Evolutionary conservation across 2,329 filamentous ascomycete species (phyloP).

Genomic region (Parascedosporium putredinis): DNA sequence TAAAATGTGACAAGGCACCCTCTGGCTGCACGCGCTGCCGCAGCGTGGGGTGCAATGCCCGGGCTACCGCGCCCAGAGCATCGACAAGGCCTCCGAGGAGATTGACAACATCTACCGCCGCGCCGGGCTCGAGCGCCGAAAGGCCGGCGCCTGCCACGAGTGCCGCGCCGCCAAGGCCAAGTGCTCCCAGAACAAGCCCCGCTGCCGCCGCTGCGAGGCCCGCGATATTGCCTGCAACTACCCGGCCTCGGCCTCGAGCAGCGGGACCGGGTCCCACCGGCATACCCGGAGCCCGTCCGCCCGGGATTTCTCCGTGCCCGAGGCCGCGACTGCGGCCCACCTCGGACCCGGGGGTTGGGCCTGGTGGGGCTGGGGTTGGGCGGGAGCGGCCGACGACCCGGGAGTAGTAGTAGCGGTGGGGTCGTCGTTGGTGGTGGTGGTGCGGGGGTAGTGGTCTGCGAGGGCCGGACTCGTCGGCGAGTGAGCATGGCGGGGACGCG

Average conservation of each 20-base stretch:
- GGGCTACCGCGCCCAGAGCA: slow-evolving; percentile 14
- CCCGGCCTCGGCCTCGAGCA: no score
- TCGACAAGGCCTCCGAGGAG: slow-evolving; percentile 14
- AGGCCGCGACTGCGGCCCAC: background rate
- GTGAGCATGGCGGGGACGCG: no score
- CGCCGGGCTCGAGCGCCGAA: slow-evolving; percentile 18
- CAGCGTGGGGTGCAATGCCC: slow-evolving; percentile 17
- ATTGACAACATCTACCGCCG: slow-evolving; percentile 18
- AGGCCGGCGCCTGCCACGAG: slow-evolving; percentile 18
- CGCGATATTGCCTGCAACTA: slow-evolving; percentile 14
- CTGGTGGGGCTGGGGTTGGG: no score
- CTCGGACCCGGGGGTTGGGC: no score
- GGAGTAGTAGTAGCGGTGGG: no score
- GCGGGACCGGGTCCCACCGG: background rate
- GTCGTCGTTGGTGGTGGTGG: no score
- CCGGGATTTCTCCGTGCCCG: background rate
- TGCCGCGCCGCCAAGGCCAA: slow-evolving; percentile 18
- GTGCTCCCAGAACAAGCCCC: slow-evolving; percentile 17
- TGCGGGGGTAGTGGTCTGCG: background rate
- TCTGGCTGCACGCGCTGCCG: slow-evolving; percentile 14
- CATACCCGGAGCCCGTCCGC: background rate
- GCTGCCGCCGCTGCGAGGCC: slow-evolving; percentile 18
- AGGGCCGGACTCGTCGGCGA: background rate
- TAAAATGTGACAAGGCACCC: slow-evolving; percentile 16
- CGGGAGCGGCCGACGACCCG: no score